A percentile compares a stretch with the other conserved stretches of the same genome.
Conservation (phyloP, 2,329 filamentous ascomycete genomes). For the Pyrenophora seminiperda region DNA sequence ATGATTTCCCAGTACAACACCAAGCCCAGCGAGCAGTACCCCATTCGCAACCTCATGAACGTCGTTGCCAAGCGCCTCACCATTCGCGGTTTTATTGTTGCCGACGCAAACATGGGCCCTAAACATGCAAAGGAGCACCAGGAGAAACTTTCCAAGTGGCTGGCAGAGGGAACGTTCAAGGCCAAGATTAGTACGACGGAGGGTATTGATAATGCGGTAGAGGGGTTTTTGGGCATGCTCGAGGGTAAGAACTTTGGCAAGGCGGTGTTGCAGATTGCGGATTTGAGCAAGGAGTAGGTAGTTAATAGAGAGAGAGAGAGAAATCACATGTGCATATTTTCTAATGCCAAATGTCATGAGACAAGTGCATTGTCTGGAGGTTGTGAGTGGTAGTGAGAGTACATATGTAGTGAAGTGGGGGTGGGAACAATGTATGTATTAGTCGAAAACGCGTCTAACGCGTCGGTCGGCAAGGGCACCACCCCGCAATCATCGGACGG, state of each 20-base stretch:
- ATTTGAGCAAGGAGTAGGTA: conserved; percentile 37
- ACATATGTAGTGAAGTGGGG: too few species aligned
- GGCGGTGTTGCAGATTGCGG: conserved; percentile 71
- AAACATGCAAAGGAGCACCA: conserved; percentile 73
- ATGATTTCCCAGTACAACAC: conserved; percentile 82
- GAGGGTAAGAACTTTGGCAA: conserved; percentile 85
- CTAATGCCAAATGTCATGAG: too few species aligned
- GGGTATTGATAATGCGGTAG: conserved; percentile 76
- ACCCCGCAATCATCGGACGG: conserved; percentile 7
- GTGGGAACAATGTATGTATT: too few species aligned
- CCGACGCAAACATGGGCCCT: conserved; percentile 67
- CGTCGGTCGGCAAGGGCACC: conserved; percentile 4
- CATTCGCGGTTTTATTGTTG: conserved; percentile 78
- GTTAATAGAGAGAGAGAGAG: too few species aligned
- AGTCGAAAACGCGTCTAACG: neutral
- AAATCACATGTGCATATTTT: too few species aligned
- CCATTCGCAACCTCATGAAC: conserved; percentile 68
- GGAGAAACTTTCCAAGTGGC: conserved; percentile 75
- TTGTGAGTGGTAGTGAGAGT: too few species aligned
- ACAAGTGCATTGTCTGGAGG: too few species aligned
- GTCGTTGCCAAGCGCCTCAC: conserved; percentile 71
- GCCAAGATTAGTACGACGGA: conserved; percentile 69
- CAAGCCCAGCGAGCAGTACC: conserved; percentile 62
- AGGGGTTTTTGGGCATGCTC: conserved; percentile 76
- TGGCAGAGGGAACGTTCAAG: conserved; percentile 76